phyloP scores from a whole-genome alignment of 2,329 filamentous ascomycete species.

The Penicillium sp. region DNA sequence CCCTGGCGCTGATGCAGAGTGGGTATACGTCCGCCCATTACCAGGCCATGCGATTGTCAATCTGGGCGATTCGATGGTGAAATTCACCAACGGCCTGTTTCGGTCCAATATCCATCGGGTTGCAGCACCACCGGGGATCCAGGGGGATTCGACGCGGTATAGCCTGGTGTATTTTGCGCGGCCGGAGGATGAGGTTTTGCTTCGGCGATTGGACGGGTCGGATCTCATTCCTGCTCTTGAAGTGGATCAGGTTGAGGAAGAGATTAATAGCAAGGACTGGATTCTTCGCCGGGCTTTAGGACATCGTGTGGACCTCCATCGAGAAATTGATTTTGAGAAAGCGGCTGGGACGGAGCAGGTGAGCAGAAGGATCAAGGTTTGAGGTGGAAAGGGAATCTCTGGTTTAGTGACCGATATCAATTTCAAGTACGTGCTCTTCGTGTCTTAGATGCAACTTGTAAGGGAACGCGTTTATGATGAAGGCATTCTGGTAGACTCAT shows the following conservation, averaged over 20 bases:
- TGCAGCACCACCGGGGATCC: constrained; percentile 51
- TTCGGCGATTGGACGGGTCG: constrained; percentile 44
- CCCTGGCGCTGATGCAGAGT: constrained; percentile 45
- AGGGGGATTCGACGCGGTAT: constrained; percentile 49
- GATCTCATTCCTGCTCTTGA: constrained; percentile 36
- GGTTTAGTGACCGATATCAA: not conserved
- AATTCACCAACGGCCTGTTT: constrained; percentile 47
- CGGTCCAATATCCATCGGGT: constrained; percentile 53
- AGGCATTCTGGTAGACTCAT: too few relatives aligned
- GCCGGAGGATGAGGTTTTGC: constrained; percentile 52
- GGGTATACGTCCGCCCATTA: constrained; percentile 57
- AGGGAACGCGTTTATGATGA: too few relatives aligned
- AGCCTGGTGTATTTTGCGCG: constrained; percentile 59
- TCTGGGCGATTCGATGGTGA: constrained; percentile 48
- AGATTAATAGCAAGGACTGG: constrained; percentile 47
- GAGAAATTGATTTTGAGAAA: constrained; percentile 36
- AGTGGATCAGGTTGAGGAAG: constrained; percentile 36
- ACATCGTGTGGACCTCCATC: constrained; percentile 31
- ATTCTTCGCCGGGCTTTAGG: constrained; percentile 44
- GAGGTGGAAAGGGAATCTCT: not conserved
- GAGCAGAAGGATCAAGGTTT: constrained; percentile 32
- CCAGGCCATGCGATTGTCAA: constrained; percentile 51
- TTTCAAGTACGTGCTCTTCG: not conserved
- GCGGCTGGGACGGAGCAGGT: constrained; percentile 37
- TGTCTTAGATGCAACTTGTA: too few relatives aligned